Evolutionary conservation across 1,284 basidiomycete genomes (phyloP).

Genomic region (Leccinum fuscescens): DNA sequence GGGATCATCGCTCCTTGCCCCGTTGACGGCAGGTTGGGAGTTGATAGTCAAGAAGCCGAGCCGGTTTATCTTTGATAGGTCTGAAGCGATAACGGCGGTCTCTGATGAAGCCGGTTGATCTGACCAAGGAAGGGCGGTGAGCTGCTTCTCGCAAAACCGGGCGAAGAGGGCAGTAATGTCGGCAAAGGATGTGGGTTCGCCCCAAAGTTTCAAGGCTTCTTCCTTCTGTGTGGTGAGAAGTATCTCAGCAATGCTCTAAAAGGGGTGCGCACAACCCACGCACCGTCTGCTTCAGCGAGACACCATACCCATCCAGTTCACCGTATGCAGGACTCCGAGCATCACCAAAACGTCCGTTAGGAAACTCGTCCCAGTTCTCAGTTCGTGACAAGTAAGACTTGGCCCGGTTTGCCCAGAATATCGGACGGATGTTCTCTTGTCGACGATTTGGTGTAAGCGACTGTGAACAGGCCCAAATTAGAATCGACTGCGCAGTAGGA

Average conservation of each 20-base stretch:
- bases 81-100: conserved; percentile 78
- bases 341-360: conserved; percentile 98
- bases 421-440: conserved; percentile 87
- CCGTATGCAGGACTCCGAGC: conserved; percentile 96
- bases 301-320: conserved; percentile 93
- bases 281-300: conserved; percentile 81
- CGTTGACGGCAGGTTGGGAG: conserved; percentile 96
- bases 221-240: conserved; percentile 54
- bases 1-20: conserved; percentile 82
- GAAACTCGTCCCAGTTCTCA: conserved; percentile 98
- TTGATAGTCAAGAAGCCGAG: conserved; percentile 97
- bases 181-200: conserved; percentile 64
- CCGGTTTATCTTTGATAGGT: conserved; percentile 84
- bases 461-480: conserved; percentile 36
- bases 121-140: conserved; percentile 92
- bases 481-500: conserved; percentile 52
- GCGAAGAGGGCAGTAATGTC: conserved; percentile 80
- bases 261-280: conserved; percentile 26
- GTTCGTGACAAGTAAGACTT: conserved; percentile 91
- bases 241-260: conserved; percentile 5
- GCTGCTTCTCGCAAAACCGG: conserved; percentile 71
- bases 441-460: conserved; percentile 88
- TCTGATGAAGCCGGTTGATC: conserved; percentile 85
- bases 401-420: conserved; percentile 93
- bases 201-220: conserved; percentile 88